These are phyloP conservation scores for Rhynchospora tenuis DNA, from an alignment of 176 grass and related monocot species.

Conservation along the genomic window DNA sequence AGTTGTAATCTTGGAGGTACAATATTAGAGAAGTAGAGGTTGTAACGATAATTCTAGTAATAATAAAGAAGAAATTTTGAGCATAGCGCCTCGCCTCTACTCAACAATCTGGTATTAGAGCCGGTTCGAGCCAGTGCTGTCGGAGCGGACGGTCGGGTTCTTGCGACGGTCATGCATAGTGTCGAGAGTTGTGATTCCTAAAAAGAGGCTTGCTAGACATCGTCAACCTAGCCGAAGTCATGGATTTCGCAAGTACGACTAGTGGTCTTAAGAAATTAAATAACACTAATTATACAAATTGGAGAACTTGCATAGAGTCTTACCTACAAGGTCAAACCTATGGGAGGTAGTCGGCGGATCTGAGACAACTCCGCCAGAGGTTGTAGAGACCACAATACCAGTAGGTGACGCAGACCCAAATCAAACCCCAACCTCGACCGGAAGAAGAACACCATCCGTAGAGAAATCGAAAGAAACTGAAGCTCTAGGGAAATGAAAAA, in stretches of 20 bases:
- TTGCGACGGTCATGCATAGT: too few species aligned
- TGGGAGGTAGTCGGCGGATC: not conserved
- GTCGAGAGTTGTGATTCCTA: too few species aligned
- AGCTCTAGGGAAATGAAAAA: not conserved
- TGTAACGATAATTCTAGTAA: too few species aligned
- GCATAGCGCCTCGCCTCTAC: too few species aligned
- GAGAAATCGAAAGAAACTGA: not conserved
- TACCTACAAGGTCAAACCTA: slow-evolving; percentile 13
- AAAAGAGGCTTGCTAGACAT: too few species aligned
- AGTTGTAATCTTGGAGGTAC: too few species aligned
- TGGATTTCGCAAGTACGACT: not conserved
- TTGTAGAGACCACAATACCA: not conserved
- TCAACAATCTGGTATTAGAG: too few species aligned
- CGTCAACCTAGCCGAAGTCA: too few species aligned
- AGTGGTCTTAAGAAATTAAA: not conserved
- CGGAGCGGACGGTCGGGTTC: too few species aligned
- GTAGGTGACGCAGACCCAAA: not conserved
- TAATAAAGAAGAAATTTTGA: too few species aligned
- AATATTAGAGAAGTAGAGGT: too few species aligned
- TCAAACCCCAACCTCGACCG: not conserved
- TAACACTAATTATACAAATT: not conserved
- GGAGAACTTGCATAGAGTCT: not conserved
- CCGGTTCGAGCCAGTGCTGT: too few species aligned
- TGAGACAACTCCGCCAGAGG: not conserved
- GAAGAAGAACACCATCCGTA: not conserved